Evolutionary conservation across 2,329 filamentous ascomycete species (phyloP).

Genomic region (Fusarium pseudoanthophilum): DNA sequence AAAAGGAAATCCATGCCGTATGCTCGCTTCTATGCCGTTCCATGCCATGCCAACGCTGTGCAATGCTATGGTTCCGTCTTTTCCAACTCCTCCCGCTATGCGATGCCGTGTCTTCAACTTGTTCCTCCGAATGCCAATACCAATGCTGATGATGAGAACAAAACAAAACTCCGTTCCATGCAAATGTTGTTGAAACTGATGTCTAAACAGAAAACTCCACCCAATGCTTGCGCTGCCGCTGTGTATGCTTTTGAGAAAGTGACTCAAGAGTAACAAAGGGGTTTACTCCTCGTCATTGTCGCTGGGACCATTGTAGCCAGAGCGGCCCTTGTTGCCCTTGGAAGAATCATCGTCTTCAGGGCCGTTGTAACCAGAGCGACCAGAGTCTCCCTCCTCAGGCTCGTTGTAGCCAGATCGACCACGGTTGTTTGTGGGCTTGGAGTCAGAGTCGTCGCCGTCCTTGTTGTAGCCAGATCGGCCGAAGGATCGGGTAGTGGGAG

Average conservation of each 20-base stretch:
- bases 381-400: conserved; percentile 50
- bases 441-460: conserved; percentile 44
- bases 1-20: conserved; percentile 25
- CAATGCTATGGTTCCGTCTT: conserved; percentile 10
- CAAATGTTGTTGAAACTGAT: conserved; percentile 27
- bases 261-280: not conserved
- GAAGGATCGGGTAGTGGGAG: conserved; percentile 41
- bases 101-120: conserved; percentile 11
- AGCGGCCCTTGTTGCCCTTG: conserved; percentile 53
- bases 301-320: conserved; percentile 55
- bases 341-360: conserved; percentile 43
- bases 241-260: conserved; percentile 17
- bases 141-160: conserved; percentile 10
- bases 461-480: conserved; percentile 41
- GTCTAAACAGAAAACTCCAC: conserved; percentile 33
- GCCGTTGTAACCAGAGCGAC: conserved; percentile 56
- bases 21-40: conserved; percentile 20
- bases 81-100: conserved; percentile 28
- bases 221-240: conserved; percentile 34
- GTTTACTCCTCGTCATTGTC: conserved; percentile 48
- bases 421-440: conserved; percentile 49
- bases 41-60: conserved; percentile 23
- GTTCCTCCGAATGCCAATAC: not conserved
- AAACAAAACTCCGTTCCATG: conserved; percentile 24
- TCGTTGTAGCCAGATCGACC: conserved; percentile 59